Base-by-base conservation (phyloP, 345 rosid species). In the Eucalyptus sp. region DNA sequence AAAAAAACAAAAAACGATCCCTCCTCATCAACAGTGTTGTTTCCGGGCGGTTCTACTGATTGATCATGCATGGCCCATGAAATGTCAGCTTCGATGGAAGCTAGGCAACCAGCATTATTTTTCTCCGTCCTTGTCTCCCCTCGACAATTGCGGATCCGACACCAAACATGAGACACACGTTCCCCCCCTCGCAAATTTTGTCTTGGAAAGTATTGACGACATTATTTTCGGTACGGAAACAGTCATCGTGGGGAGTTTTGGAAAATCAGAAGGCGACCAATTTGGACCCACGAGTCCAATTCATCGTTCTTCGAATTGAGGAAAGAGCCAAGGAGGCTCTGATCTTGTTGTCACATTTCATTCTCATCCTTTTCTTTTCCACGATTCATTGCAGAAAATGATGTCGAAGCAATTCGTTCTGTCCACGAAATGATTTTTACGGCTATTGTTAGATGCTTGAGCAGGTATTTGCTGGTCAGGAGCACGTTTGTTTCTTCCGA, bases 91-190 rank as follows among this genome's bases (percentile, higher is more conserved):
- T 64, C 41, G 41, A 64, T 15, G 22, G 11, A n/a, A 64, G 76
- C 11, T 33, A n/a, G 41, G 10, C 37, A n/a, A 64, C 20, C 2
- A 0, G 5, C 41, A n/a, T n/a, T n/a, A n/a, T 8, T 14, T 64
- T 64, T n/a, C 37, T n/a, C 76, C 11, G 3, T 64, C 76, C 76
- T 64, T 14, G 10, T n/a, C 76, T 64, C 76, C 2, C 5, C 76
- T 64, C 20, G 10, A 29, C 37, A 64, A n/a, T 20, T 64, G 14
- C 1, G 76, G 37, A 64, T 64, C 76, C 20, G 20, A 64, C 76
- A 64, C 76, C 17, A n/a, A 64, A 64, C 76, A 7, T 64, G 41
- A 64, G 1, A 29, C 31, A 62, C 68, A 62, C 71, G 71, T 29
- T 64, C 76, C 76, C 9, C 4, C 33, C 9, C 71, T 62, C 18